Evolutionary conservation across 257 asterid species (phyloP).

Genomic region (Anisodus acutangulus): DNA sequence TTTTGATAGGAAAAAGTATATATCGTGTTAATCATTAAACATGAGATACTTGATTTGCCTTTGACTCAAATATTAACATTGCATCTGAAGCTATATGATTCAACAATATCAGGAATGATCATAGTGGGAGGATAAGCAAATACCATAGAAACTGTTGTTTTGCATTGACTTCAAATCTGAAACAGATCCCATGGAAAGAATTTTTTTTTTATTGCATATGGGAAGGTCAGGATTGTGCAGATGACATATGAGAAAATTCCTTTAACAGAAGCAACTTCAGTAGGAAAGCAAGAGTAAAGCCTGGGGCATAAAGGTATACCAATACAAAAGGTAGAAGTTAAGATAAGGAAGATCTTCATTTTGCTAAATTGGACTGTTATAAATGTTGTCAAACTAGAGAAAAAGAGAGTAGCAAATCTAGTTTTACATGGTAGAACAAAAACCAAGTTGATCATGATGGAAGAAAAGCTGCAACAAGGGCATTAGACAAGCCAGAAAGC

Average conservation of each 20-base stretch:
- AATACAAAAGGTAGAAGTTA: neutral
- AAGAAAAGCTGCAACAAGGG: neutral
- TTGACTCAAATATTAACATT: neutral
- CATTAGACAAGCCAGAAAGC: neutral
- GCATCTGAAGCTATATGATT: neutral
- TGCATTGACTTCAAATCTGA: neutral
- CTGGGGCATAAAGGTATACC: neutral
- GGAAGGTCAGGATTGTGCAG: neutral
- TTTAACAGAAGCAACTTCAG: neutral
- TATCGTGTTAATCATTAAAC: neutral
- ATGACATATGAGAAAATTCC: constrained; percentile 7
- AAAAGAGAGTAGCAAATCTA: neutral
- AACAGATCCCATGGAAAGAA: neutral
- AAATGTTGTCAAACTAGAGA: constrained; percentile 3
- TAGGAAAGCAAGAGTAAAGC: constrained; percentile 4
- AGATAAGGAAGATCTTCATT: constrained; percentile 15
- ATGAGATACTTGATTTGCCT: neutral
- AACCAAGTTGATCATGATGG: neutral
- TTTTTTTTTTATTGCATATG: neutral
- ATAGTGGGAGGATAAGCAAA: neutral
- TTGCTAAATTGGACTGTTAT: neutral
- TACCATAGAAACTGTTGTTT: neutral
- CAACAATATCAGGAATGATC: neutral
- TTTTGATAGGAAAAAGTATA: neutral
- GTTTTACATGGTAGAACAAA: neutral